Percentiles rank a stretch among this genome's conserved stretches.
Evolutionary conservation across 768 basidiomycete species (phyloP).

Genomic region (Heimioporus sp.): DNA sequence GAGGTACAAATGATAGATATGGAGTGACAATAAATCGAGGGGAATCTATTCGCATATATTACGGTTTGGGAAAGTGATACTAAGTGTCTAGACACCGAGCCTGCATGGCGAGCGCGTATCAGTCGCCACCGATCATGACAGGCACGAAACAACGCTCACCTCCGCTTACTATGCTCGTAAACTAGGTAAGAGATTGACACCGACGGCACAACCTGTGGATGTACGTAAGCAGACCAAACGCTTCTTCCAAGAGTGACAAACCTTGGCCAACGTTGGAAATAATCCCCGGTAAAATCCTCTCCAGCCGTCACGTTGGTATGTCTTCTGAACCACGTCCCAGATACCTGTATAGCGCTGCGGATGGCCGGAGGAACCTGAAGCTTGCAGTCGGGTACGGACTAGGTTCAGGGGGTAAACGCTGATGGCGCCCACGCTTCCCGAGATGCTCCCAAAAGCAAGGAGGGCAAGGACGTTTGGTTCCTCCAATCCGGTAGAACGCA

Average conservation of each 20-base stretch:
- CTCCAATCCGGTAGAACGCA: conserved; percentile 80
- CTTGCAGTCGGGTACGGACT: conserved; percentile 92
- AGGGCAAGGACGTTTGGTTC: conserved; percentile 88
- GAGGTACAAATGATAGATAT: conserved; percentile 28
- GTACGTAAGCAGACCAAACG: conserved; percentile 2
- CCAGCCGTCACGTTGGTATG: conserved; percentile 86
- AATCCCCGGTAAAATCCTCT: conserved; percentile 92
- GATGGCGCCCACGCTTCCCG: conserved; percentile 90
- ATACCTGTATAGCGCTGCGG: conserved; percentile 90
- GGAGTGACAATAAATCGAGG: conserved; percentile 22
- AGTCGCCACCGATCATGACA: background rate
- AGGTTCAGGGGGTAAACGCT: conserved; percentile 92
- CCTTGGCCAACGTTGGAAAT: conserved; percentile 91
- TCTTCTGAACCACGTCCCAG: conserved; percentile 77
- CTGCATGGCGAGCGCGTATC: conserved; percentile 31
- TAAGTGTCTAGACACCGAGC: conserved; percentile 53
- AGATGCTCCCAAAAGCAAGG: conserved; percentile 88
- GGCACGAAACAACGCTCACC: conserved; percentile 39
- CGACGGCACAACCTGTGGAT: conserved; percentile 80
- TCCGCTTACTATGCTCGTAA: conserved; percentile 83
- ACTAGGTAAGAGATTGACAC: conserved; percentile 98
- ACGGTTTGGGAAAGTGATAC: conserved; percentile 8
- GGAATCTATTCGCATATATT: conserved; percentile 25
- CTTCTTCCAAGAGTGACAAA: conserved; percentile 20
- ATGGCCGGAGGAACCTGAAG: conserved; percentile 93